Evolutionary conservation across 371 early-diverging fungal genomes (phyloP), one percentile per base, ranked within the genome.

Genomic region (Circinella umbellata): DNA sequence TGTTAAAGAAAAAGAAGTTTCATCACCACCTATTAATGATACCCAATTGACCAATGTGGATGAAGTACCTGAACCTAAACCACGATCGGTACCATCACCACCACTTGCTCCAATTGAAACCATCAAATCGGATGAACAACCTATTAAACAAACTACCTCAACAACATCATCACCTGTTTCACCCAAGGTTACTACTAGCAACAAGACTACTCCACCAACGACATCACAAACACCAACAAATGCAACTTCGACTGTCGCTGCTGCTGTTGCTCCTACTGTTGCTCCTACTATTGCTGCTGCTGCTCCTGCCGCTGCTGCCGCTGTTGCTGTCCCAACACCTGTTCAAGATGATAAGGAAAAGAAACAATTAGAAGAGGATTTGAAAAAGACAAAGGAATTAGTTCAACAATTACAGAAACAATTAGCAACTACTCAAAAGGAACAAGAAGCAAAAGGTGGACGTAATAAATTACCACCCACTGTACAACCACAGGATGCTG

Each of bases 401-500:
- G 76, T 83, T 39, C 61, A 68, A 6, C 37, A 55, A 20, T 64
- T 83, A 47, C 74, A 76, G 36, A 66, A 69, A 15, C 70, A 78
- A 57, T 66, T 81, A 42, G 71, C 66, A 6, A 66, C 67, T 0
- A 15, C 73, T 9, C 72, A 76, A 67, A 71, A 61, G 54, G 55
- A 68, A 51, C 64, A 72, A 65, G 65, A 75, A 54, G 74, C 62
- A 39, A 63, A 72, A 35, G 71, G 69, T 36, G 54, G 55, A 79
- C 39, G 75, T 72, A 69, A 72, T 67, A 81, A 75, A 57, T 67
- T 79, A 38, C 70, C 81, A 3, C 53, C 78, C 17, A 80, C 74
- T 10, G 79, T 79, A 9, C 79, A 80, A 54, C 79, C 85, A 17
- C 71, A 74, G 51, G 85, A 85, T 68, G 83, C 85, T 14, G 83